These are phyloP conservation scores for Fraxinus greggii DNA, from an alignment of 305 asterid species.

Conservation along the genomic window DNA sequence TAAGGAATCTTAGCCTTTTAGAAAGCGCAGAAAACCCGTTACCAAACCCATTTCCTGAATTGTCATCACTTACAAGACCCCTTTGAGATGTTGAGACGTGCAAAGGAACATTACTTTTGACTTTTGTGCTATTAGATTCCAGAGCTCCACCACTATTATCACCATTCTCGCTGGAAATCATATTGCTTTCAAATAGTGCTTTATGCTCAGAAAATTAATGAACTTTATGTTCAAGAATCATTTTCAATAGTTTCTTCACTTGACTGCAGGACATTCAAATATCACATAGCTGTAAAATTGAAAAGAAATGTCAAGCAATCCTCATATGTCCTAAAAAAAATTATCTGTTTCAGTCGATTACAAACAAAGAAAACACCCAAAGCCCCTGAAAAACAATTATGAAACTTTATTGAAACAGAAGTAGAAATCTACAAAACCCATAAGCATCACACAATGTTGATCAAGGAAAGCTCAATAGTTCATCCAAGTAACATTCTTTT, in stretches of 20 bases:
- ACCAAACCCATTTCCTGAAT: slow-evolving; percentile 15
- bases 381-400: neutral
- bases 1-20: slow-evolving; percentile 32
- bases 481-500: neutral
- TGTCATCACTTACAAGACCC: slow-evolving; percentile 28
- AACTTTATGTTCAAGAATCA: neutral
- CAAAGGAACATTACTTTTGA: slow-evolving; percentile 22
- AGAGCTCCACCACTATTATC: slow-evolving; percentile 29
- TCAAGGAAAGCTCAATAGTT: neutral
- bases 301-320: neutral
- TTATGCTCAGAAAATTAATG: neutral
- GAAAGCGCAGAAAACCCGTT: slow-evolving; percentile 25
- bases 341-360: neutral
- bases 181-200: slow-evolving; percentile 11
- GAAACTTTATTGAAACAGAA: neutral
- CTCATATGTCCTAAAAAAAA: neutral
- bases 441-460: neutral
- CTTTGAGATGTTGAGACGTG: slow-evolving; percentile 38
- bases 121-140: slow-evolving; percentile 22
- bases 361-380: neutral
- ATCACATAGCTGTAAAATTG: slow-evolving; percentile 6
- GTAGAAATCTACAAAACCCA: neutral
- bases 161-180: slow-evolving; percentile 33
- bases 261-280: neutral
- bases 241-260: neutral